Evolutionary conservation across 2,329 filamentous ascomycete species (phyloP), one percentile per base, ranked within the genome.

Genomic region (Verruconis gallopava): DNA sequence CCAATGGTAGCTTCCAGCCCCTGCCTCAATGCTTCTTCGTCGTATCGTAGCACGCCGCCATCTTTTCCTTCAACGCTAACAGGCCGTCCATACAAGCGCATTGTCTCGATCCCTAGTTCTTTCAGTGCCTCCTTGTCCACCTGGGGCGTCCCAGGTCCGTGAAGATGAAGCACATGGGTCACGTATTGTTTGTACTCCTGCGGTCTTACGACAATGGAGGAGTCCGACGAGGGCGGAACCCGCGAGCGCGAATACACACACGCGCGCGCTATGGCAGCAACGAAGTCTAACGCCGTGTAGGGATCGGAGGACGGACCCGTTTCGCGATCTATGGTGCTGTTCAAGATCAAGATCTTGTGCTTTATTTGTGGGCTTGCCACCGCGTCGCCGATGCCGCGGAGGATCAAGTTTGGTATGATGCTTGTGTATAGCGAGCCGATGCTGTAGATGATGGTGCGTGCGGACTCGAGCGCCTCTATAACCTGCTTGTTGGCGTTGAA

Each of bases 391-490:
- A 93, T 77, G 3, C 81, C 83, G 18, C 77, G 72, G 4, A 94
- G 70, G 4, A 96, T 74, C 1, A 96, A 65, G 13, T 78, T 86
- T 0, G 89, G 89, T 1, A 94, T 71, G 22, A 96, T 75, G 4
- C 82, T 89, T 0, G 89, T 96, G 60, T 93, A 96, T 0, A 96
- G 67, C 1, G 81, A 88, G n/a, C 91, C 91, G 45, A 96, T 93
- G 58, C 82, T 88, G 63, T 94, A 96, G 36, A 96, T 75, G 5
- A 95, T 69, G 1, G 77, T 79, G 43, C 76, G 71, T 0, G 82
- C 72, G 2, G 65, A 63, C 13, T 66, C 64, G 1, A 96, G 59
- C 0, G 85, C 76, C 5, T 76, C 71, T 0, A 93, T 52, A 0
- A 89, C 85, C 39, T 85, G 78, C 0, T 85, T 79, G 53, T 94